Evolutionary conservation across 345 rosid genomes (phyloP).

Genomic region (Salix dunnii): DNA sequence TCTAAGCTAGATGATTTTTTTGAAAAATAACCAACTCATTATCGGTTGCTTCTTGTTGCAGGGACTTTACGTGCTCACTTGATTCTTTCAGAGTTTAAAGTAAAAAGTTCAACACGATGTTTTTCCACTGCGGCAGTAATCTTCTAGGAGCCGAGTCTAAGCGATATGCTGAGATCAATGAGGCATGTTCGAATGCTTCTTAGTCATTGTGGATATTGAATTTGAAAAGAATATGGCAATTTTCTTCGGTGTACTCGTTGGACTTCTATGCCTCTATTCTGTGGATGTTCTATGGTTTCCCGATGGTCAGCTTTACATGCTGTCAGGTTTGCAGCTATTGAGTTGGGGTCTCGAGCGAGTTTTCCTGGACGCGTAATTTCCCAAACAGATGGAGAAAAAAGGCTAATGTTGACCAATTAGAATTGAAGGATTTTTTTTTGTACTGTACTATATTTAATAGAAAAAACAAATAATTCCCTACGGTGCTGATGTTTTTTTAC

Average conservation of each 20-base stretch:
- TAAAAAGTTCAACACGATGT: slow-evolving; percentile 36
- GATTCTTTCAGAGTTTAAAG: slow-evolving; percentile 30
- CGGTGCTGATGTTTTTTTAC: no score
- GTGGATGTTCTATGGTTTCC: background rate
- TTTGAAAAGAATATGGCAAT: background rate
- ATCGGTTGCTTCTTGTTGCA: slow-evolving; percentile 1
- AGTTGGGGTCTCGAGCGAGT: background rate
- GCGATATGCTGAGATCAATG: slow-evolving; percentile 9
- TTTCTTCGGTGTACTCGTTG: background rate
- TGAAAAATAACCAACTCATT: no score
- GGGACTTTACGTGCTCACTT: slow-evolving; percentile 21
- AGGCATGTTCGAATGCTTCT: slow-evolving; percentile 3
- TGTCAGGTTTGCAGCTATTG: background rate
- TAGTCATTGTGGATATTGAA: slow-evolving; percentile 17
- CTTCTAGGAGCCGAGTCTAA: slow-evolving; percentile 26
- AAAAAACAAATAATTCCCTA: no score
- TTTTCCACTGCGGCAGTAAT: slow-evolving; percentile 16
- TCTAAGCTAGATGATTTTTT: no score
- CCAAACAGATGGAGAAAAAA: background rate
- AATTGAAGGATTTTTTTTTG: no score
- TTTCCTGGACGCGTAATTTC: background rate
- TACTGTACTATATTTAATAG: no score
- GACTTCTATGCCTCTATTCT: background rate
- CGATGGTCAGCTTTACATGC: background rate
- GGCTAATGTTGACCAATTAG: background rate